These are phyloP conservation scores for Saccharomyces hybrid DNA, from an alignment of 1,139 yeast species.

Conservation along the genomic window DNA sequence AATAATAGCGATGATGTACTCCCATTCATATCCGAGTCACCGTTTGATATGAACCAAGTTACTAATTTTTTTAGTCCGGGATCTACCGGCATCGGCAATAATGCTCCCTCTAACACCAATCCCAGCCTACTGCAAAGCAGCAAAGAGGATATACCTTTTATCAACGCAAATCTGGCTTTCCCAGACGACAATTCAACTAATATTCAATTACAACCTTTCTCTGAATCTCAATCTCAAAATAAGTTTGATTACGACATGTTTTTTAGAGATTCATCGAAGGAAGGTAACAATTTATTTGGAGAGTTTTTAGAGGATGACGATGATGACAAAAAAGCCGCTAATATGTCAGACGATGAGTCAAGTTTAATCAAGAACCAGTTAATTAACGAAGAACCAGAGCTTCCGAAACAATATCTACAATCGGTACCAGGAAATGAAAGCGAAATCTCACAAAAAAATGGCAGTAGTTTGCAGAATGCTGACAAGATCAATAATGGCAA, in stretches of 20 bases:
- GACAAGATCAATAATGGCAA: background rate
- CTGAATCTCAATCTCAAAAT: background rate
- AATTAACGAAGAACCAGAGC: conserved; percentile 16
- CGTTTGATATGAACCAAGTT: conserved; percentile 1
- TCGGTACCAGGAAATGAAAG: background rate
- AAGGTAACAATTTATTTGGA: conserved; percentile 4
- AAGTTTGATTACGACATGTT: conserved; percentile 3
- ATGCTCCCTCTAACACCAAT: background rate
- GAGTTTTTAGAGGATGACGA: conserved; percentile 9
- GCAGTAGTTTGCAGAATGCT: background rate
- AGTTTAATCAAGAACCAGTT: conserved; percentile 6
- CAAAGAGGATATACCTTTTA: conserved; percentile 13
- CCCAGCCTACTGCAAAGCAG: background rate
- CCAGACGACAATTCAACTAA: conserved; percentile 9
- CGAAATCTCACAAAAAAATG: background rate
- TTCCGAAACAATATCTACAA: background rate
- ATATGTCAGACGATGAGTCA: conserved; percentile 7
- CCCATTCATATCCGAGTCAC: conserved; percentile 2
- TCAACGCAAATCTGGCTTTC: conserved; percentile 22
- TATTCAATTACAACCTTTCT: background rate
- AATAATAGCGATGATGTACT: conserved; percentile 4
- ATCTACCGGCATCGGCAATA: background rate
- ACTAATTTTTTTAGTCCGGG: conserved; percentile 2
- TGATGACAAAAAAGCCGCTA: conserved; percentile 7
- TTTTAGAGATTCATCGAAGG: conserved; percentile 2